These are phyloP conservation scores for Ophiostoma piceae DNA, from an alignment of 2,329 filamentous ascomycete genomes.

Conservation along the genomic window DNA sequence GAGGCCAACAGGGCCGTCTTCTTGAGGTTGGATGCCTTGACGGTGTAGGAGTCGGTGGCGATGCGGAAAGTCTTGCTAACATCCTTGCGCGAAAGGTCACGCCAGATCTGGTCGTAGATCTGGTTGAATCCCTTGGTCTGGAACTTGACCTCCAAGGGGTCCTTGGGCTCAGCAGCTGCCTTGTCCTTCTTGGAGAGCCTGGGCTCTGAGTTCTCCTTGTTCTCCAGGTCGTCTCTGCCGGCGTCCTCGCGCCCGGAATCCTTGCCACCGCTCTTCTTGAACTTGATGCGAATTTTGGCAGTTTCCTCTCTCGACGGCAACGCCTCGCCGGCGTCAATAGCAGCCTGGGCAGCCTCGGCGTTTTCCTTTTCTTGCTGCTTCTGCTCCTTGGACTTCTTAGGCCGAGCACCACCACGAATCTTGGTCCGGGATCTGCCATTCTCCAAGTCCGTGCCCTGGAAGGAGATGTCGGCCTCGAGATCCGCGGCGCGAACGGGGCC, in stretches of 20 bases:
- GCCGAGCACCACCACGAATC: conserved; percentile 54
- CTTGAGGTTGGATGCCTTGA: conserved; percentile 89
- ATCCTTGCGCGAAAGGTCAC: conserved; percentile 88
- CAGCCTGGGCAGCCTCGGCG: conserved; percentile 82
- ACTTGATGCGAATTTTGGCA: conserved; percentile 58
- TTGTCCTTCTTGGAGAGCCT: conserved; percentile 40
- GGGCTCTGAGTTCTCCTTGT: conserved; percentile 45
- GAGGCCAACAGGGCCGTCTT: conserved; percentile 96
- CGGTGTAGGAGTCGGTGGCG: conserved; percentile 77
- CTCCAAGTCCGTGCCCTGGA: conserved; percentile 62
- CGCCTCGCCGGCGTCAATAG: conserved; percentile 72
- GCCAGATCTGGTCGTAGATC: conserved; percentile 96
- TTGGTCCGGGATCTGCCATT: conserved; percentile 48
- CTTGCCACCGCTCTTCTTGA: conserved; percentile 45
- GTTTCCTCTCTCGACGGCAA: conserved; percentile 56
- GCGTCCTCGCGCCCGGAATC: conserved; percentile 38
- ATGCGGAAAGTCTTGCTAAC: conserved; percentile 88
- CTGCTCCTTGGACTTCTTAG: conserved; percentile 86
- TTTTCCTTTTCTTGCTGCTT: conserved; percentile 76
- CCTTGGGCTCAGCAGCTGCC: conserved; percentile 40
- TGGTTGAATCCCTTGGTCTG: conserved; percentile 92
- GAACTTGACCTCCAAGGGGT: conserved; percentile 75
- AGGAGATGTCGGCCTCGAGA: conserved; percentile 80
- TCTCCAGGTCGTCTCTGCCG: conserved; percentile 42
- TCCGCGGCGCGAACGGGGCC: conserved; percentile 64